Evolutionary conservation across 495 filamentous ascomycete genomes (phyloP), one percentile per base, ranked within the genome.

Genomic region (Hypoxylon intermedium): DNA sequence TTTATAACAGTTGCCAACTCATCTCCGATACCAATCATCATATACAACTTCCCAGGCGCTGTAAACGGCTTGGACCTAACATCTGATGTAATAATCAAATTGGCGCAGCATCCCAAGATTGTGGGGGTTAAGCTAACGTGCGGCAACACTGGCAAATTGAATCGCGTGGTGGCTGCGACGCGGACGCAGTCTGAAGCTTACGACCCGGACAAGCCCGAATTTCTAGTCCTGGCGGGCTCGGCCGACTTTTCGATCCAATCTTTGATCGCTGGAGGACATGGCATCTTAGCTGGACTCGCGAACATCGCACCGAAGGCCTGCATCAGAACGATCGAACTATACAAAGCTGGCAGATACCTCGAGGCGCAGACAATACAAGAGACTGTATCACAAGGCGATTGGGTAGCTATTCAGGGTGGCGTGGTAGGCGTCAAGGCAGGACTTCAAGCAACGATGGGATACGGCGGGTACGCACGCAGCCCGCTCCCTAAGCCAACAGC

Each of bases 1-100:
- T 93, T 88, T 77, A 86, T 82, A 3, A 68, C 79, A 9, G 89
- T 93, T 3, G 91, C 90, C 16, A 81, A 87, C 54, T 71, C 65
- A 2, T 86, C 83, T 6, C 87, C 90, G 9, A 73, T 93, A 42
- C 90, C 90, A 0, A 68, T 95, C 7, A 84, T 93, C 42, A 80
- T 95, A 37, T 93, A 93, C 78, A 93, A 93, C 79, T 93, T 88
- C 74, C 90, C 91, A 0, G 88, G 88, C 18, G 90, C 90, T n/a
- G 89, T 91, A 2, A 86, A 88, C 23, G 91, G 90, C 4, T 85
- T 93, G 49, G 90, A 93, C 63, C 85, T 95, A 77, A 86, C 90
- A 75, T 89, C 85, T 12, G 90, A 95, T 65, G 78, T 88, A 41
- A 83, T 93, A 60, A 84, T 93, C 67, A 76, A 80, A 48, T 78